phyloP scores from a whole-genome alignment of 768 basidiomycete genomes.

The Calocera cornea region DNA sequence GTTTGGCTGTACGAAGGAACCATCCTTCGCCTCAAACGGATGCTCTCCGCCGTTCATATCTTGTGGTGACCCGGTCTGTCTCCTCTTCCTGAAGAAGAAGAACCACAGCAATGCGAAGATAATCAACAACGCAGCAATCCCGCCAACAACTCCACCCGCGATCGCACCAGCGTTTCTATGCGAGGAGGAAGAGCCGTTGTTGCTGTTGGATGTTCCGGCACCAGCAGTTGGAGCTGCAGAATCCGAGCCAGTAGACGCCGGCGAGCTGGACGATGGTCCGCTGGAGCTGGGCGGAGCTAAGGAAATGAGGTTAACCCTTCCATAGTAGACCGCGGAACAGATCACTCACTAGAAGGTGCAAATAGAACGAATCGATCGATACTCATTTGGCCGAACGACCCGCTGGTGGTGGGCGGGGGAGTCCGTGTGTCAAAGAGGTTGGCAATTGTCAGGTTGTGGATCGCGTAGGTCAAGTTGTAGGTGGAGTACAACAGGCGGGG shows the following conservation, averaged over 20 bases:
- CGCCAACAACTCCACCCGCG: background rate
- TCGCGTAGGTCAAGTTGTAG: background rate
- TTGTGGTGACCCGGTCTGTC: background rate
- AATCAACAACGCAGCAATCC: background rate
- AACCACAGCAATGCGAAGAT: background rate
- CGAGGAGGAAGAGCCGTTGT: background rate
- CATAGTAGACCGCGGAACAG: too few species aligned
- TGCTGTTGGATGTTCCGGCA: background rate
- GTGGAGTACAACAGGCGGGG: background rate
- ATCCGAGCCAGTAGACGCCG: too few species aligned
- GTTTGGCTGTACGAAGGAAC: background rate
- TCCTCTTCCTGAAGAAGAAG: background rate
- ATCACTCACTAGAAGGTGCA: background rate
- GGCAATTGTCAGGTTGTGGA: background rate
- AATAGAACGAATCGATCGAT: background rate
- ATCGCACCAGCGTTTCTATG: background rate
- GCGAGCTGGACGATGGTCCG: too few species aligned
- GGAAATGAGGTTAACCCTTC: too few species aligned
- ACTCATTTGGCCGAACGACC: background rate
- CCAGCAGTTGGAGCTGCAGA: too few species aligned
- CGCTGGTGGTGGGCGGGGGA: background rate
- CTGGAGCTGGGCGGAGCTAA: too few species aligned
- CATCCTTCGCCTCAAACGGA: background rate
- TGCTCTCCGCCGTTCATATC: background rate
- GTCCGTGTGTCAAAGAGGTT: conserved; percentile 6